Evolutionary conservation across 352 stramenopile genomes (phyloP).

Genomic region (Globisporangium alternatum): DNA sequence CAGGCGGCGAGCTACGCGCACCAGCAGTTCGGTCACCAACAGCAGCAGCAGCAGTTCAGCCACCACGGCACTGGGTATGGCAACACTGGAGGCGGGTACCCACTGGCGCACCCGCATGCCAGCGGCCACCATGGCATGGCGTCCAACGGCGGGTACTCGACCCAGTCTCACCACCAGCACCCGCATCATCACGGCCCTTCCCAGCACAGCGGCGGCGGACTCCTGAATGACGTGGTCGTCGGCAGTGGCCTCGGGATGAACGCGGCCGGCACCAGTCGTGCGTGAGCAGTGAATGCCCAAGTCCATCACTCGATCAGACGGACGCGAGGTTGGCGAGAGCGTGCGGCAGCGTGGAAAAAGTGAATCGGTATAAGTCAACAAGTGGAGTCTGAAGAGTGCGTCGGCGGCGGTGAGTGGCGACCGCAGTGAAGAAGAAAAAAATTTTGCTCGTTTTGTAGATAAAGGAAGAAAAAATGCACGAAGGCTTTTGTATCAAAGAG

Average conservation of each 20-base stretch:
- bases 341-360: constrained; percentile 13
- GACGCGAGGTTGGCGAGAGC: constrained; percentile 7
- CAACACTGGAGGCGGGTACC: constrained; percentile 6
- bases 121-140: constrained; percentile 22
- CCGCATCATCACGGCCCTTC: constrained; percentile 24
- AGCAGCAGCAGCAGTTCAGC: constrained; percentile 13
- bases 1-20: constrained; percentile 8
- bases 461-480: constrained; percentile 47
- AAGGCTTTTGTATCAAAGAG: constrained; percentile 54
- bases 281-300: constrained; percentile 19
- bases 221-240: constrained; percentile 35
- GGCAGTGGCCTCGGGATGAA: constrained; percentile 42
- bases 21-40: constrained; percentile 7
- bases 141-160: constrained; percentile 14
- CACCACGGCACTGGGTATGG: constrained; percentile 2
- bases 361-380: constrained; percentile 18
- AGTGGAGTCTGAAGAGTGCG: constrained; percentile 20
- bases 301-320: not conserved
- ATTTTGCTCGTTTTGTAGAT: constrained; percentile 72
- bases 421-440: constrained; percentile 24
- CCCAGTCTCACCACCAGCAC: constrained; percentile 34
- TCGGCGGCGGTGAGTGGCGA: constrained; percentile 12
- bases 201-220: constrained; percentile 20
- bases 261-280: constrained; percentile 35
- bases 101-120: not conserved